phyloP scores from a whole-genome alignment of 257 asterid genomes.

The Nyctanthes arbortristis region DNA sequence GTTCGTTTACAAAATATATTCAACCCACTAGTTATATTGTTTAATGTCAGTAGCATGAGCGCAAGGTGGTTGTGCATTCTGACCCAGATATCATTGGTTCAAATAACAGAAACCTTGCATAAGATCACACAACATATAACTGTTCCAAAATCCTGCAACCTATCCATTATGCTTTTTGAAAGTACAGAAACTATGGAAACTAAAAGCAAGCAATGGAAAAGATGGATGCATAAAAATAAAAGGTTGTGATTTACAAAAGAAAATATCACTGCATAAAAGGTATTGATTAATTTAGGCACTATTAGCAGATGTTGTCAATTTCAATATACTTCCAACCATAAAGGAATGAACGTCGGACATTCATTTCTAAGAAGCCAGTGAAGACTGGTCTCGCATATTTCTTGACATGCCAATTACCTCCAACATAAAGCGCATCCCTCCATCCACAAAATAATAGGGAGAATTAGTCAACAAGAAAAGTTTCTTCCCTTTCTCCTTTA shows the following conservation, averaged over 20 bases:
- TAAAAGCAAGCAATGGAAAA: background rate
- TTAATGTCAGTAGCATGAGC: background rate
- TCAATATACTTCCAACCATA: background rate
- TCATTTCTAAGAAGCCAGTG: constrained; percentile 8
- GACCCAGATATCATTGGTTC: background rate
- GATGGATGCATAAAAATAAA: background rate
- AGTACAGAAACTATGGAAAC: background rate
- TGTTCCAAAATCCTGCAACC: background rate
- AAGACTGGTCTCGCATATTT: constrained; percentile 11
- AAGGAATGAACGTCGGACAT: background rate
- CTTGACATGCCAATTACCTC: constrained; percentile 52
- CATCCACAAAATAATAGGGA: constrained; percentile 93
- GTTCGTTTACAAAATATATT: too few relatives aligned
- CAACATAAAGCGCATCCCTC: constrained; percentile 92
- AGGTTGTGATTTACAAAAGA: background rate
- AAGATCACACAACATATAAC: background rate
- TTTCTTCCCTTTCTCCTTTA: constrained; percentile 88
- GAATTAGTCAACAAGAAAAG: constrained; percentile 93
- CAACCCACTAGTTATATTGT: too few relatives aligned
- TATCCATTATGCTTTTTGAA: background rate
- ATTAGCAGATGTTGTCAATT: background rate
- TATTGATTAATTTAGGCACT: background rate
- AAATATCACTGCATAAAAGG: background rate
- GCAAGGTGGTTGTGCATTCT: background rate
- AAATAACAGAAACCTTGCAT: background rate